Evolutionary conservation across 306 rosid species (phyloP).

Genomic region (Glycyrrhiza uralensis): DNA sequence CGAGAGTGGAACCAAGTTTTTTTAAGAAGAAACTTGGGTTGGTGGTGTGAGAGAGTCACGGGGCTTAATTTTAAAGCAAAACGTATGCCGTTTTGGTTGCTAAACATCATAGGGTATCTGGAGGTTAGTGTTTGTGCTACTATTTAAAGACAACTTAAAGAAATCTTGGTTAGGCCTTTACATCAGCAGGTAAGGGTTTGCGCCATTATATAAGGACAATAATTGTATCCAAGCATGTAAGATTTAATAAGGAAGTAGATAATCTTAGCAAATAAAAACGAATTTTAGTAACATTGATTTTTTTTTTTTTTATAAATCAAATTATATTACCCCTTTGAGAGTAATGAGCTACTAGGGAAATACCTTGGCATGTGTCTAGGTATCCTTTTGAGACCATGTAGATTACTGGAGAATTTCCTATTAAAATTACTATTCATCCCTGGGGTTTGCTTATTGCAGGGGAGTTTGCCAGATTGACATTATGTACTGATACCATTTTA

Average conservation of each 20-base stretch:
- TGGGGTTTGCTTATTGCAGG: too few species aligned
- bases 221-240: constrained; percentile 2
- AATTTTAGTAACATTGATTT: too few species aligned
- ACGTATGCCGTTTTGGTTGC: constrained; percentile 31
- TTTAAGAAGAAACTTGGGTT: constrained; percentile 35
- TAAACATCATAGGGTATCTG: constrained; percentile 34
- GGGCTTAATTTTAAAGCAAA: constrained; percentile 57
- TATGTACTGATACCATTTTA: too few species aligned
- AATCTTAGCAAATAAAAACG: not conserved
- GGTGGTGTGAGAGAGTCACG: constrained; percentile 55
- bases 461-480: too few species aligned
- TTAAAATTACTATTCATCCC: too few species aligned
- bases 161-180: constrained; percentile 51
- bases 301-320: too few species aligned
- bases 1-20: constrained; percentile 7
- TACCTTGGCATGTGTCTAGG: too few species aligned
- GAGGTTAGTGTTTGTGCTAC: constrained; percentile 21
- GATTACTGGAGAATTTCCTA: too few species aligned
- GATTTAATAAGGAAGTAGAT: constrained; percentile 11
- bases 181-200: constrained; percentile 53
- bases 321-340: too few species aligned
- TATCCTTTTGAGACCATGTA: too few species aligned
- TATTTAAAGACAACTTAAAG: not conserved
- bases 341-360: too few species aligned
- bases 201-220: constrained; percentile 15